A percentile compares a stretch with the other conserved stretches of the same genome.
Conservation (phyloP, 169 alveolate species). For the Cryptosporidium canis region DNA sequence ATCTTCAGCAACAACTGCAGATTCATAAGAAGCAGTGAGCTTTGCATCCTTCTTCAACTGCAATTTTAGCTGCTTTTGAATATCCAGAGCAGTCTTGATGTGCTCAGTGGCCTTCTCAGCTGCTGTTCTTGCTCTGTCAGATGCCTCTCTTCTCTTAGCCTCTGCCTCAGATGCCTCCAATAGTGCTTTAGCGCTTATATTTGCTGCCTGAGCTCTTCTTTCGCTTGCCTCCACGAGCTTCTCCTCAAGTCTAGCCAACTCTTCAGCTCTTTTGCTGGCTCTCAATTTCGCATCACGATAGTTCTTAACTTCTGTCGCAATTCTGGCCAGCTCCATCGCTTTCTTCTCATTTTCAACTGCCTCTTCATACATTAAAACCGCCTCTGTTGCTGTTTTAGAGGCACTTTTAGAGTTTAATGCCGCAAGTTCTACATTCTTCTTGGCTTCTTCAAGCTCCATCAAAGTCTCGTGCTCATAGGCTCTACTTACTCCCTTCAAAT, state of each 20-base stretch:
- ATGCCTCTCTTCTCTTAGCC: constrained; percentile 43
- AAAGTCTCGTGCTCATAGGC: constrained; percentile 19
- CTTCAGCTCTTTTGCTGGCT: constrained; percentile 39
- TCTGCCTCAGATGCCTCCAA: constrained; percentile 56
- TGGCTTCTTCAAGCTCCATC: constrained; percentile 34
- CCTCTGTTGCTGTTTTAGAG: constrained; percentile 51
- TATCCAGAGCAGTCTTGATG: constrained; percentile 5
- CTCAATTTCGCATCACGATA: constrained; percentile 32
- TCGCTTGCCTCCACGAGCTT: constrained; percentile 17
- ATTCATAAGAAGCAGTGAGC: constrained; percentile 30
- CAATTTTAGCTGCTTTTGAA: constrained; percentile 31
- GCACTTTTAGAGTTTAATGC: constrained; percentile 14
- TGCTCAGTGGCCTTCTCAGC: constrained; percentile 55
- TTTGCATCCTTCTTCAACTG: constrained; percentile 27
- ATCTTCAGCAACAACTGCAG: constrained; percentile 61
- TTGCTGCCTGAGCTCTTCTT: constrained; percentile 56
- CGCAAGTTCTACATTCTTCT: constrained; percentile 17
- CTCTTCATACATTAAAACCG: constrained; percentile 21
- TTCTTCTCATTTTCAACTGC: constrained; percentile 40
- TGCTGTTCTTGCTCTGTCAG: constrained; percentile 6
- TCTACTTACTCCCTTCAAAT: background rate
- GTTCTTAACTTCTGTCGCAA: constrained; percentile 28
- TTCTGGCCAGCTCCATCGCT: constrained; percentile 50
- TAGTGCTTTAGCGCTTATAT: constrained; percentile 27
- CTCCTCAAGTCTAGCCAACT: constrained; percentile 41